Conservation (phyloP, 2,329 filamentous ascomycete species). For the Cadophora luteo-olivacea region DNA sequence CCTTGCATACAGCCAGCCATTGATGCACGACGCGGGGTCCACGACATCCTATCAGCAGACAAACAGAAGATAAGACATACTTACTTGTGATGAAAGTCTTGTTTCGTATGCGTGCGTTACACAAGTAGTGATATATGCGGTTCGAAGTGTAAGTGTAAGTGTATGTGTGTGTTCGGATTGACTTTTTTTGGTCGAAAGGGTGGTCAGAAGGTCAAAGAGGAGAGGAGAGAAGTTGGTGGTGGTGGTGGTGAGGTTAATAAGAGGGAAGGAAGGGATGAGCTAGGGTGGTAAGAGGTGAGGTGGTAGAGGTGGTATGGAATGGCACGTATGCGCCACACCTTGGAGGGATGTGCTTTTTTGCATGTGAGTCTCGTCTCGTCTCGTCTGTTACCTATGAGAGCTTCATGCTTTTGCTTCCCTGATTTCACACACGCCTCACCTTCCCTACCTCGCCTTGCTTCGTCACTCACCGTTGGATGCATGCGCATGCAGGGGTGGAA, state of each 20-base stretch:
- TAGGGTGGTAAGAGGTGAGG: not conserved
- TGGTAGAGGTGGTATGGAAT: not conserved
- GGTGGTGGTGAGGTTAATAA: conserved; percentile 27
- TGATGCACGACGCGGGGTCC: not conserved
- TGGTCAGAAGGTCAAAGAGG: conserved; percentile 25
- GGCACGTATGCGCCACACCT: not conserved
- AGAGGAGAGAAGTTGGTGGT: conserved; percentile 16
- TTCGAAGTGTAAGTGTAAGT: not conserved
- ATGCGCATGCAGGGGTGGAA: not conserved
- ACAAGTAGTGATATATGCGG: conserved; percentile 13
- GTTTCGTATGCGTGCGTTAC: not conserved
- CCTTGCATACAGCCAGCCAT: conserved; percentile 12
- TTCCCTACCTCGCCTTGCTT: no score
- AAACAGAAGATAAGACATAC: conserved; percentile 9
- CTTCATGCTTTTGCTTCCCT: no score
- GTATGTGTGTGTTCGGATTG: not conserved
- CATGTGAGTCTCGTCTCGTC: not conserved
- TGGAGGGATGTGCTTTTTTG: not conserved
- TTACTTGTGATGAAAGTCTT: not conserved
- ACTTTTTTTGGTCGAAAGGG: conserved; percentile 8
- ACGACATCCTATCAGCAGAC: not conserved
- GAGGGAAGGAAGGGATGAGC: conserved; percentile 9
- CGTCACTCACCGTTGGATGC: not conserved
- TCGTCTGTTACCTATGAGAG: no score
- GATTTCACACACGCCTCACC: no score